Conservation (phyloP, 129 eudicot genomes). For the Mikania micrantha region DNA sequence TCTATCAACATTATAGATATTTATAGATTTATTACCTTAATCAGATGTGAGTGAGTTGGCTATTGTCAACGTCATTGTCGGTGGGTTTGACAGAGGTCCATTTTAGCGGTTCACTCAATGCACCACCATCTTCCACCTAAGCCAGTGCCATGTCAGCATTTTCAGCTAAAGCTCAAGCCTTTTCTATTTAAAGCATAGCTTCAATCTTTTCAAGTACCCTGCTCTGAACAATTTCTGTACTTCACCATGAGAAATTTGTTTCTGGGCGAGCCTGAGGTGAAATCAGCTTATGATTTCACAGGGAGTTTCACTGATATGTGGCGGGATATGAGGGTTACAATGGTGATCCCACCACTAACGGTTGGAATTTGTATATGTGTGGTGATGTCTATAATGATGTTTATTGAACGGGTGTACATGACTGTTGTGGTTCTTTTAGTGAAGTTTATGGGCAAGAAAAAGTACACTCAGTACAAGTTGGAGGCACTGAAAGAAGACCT, state of each 20-base stretch:
- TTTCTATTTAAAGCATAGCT: conserved; percentile 40
- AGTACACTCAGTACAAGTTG: conserved; percentile 60
- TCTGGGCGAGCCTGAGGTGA: conserved; percentile 27
- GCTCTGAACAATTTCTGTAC: background rate
- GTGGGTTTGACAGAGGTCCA: conserved; percentile 42
- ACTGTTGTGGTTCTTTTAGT: conserved; percentile 52
- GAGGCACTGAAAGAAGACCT: conserved; percentile 58
- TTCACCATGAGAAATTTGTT: conserved; percentile 50
- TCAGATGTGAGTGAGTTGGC: conserved; percentile 13
- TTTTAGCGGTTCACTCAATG: conserved; percentile 36
- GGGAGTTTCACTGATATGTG: conserved; percentile 38
- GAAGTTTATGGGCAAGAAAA: conserved; percentile 50
- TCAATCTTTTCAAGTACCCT: conserved; percentile 11
- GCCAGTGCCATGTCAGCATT: conserved; percentile 30
- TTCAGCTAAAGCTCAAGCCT: conserved; percentile 10
- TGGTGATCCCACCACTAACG: conserved; percentile 50
- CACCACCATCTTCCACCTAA: conserved; percentile 31
- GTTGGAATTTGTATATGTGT: conserved; percentile 53
- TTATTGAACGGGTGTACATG: conserved; percentile 69
- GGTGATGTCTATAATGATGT: conserved; percentile 70
- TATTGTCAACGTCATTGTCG: conserved; percentile 35
- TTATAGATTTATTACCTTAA: conserved; percentile 17
- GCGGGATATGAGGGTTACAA: conserved; percentile 42
- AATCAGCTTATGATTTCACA: conserved; percentile 26
- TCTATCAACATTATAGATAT: background rate